phyloP scores from a whole-genome alignment of 352 stramenopile genomes.

The Aphanomyces stellatus region DNA sequence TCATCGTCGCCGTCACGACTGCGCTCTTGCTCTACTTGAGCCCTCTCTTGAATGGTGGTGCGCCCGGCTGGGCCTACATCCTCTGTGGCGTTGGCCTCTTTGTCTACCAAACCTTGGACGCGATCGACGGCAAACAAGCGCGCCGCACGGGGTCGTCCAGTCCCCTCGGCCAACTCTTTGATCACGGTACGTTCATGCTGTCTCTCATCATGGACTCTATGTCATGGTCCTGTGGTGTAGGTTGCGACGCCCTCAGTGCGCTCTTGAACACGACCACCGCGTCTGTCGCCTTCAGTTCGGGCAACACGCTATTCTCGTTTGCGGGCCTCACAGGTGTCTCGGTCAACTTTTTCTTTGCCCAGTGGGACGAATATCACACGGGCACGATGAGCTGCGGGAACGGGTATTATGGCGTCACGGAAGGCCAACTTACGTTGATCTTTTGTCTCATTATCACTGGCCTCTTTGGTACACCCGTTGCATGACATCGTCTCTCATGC shows the following conservation, averaged over 20 bases:
- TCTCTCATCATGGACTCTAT: background rate
- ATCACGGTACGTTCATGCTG: constrained; percentile 77
- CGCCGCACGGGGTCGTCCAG: constrained; percentile 89
- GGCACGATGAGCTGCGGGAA: constrained; percentile 86
- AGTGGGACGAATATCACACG: constrained; percentile 87
- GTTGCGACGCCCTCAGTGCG: constrained; percentile 76
- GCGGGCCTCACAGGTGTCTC: constrained; percentile 65
- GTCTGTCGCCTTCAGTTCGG: constrained; percentile 48
- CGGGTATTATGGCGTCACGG: constrained; percentile 71
- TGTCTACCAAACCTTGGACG: constrained; percentile 97
- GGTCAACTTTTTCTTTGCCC: constrained; percentile 74
- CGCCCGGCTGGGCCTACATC: constrained; percentile 67
- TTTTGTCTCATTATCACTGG: constrained; percentile 49
- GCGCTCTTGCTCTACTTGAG: constrained; percentile 66
- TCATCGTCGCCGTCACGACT: constrained; percentile 67
- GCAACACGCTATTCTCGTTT: constrained; percentile 36
- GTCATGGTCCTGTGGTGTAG: constrained; percentile 7
- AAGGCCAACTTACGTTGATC: constrained; percentile 74
- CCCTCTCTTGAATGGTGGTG: constrained; percentile 54
- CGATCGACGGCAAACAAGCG: constrained; percentile 98
- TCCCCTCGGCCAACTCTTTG: constrained; percentile 96
- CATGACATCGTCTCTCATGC: constrained; percentile 11
- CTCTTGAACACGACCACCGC: constrained; percentile 75
- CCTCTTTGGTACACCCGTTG: constrained; percentile 54
- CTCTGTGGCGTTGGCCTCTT: constrained; percentile 72